A percentile compares a stretch with the other conserved stretches of the same genome.
Evolutionary conservation across 345 rosid species (phyloP).

Genomic region (Melaleuca quinquenervia): DNA sequence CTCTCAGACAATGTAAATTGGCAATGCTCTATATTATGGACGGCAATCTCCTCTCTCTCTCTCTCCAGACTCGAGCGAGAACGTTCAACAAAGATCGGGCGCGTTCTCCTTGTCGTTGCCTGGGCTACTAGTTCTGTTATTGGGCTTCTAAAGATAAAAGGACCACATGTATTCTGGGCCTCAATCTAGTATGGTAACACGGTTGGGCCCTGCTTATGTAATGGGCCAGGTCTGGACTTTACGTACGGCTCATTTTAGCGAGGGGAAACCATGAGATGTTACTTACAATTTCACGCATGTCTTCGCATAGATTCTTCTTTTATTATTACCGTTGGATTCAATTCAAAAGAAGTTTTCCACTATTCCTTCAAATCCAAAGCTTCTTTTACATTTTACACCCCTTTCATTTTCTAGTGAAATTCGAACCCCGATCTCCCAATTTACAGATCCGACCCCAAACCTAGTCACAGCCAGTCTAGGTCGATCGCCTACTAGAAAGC

Average conservation of each 20-base stretch:
- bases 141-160: neutral
- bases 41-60: neutral
- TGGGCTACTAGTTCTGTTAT: neutral
- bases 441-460: neutral
- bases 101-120: neutral
- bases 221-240: neutral
- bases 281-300: neutral
- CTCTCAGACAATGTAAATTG: neutral
- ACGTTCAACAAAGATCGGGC: neutral
- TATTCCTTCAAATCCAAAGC: neutral
- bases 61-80: neutral
- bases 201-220: neutral
- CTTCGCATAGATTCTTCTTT: neutral
- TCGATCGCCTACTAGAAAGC: neutral
- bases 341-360: neutral
- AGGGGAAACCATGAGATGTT: neutral
- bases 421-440: neutral
- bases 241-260: neutral
- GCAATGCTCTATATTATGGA: neutral
- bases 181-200: neutral
- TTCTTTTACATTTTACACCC: neutral
- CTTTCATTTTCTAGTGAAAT: neutral
- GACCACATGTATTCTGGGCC: neutral
- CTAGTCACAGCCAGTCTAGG: accelerated
- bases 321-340: neutral